Evolutionary conservation across 225 moss, liverwort and hornwort species (phyloP), one percentile per base, ranked within the genome.

Genomic region (Rhytidiadelphus loreus): DNA sequence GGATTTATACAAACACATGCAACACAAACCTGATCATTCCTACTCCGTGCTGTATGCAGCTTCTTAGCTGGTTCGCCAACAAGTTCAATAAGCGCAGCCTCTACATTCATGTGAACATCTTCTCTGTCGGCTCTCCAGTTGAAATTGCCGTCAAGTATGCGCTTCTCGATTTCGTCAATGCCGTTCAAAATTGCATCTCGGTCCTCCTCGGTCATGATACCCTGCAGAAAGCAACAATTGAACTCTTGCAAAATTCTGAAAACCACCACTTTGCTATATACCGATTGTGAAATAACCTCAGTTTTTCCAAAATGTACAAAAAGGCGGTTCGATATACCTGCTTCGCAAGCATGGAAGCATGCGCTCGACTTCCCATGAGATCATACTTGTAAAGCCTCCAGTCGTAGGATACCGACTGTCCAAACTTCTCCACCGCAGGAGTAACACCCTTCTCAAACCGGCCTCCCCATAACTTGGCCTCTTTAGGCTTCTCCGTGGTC

Each of bases 41-140:
- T 96, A 88, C 98, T 98, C 41, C 98, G 93, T 39, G 98, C 98
- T 75, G 98, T 97, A 80, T 98, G 98, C 81, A 98, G 92, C 89
- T 97, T 98, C 86, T 96, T 98, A 11, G 98, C 97, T 23, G 98
- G 96, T 91, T 97, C 97, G 30, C 98, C 98, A 68, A 97, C 97
- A 78, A 97, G 89, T 70, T 98, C 97, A 79, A 93, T 98, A 52
- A 99, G 94, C 55, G 97, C 96, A 83, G 99, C 99, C 89, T 99
- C 99, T 55, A 99, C 90, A 90, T 99, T 99, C 99, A 99, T 99
- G 92, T 99, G 99, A 70, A 97, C 99, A 92, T 99, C 99, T 91
- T 99, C 99, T 89, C 99, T 95, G 89, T 97, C 99, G 85, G 97
- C 94, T 93, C 99, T 97, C 99, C 99, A 99, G 19, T 90, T 90